Evolutionary conservation across 73 alveolate species (phyloP), one percentile per base, ranked within the genome.

Genomic region (Blepharisma stoltei): DNA sequence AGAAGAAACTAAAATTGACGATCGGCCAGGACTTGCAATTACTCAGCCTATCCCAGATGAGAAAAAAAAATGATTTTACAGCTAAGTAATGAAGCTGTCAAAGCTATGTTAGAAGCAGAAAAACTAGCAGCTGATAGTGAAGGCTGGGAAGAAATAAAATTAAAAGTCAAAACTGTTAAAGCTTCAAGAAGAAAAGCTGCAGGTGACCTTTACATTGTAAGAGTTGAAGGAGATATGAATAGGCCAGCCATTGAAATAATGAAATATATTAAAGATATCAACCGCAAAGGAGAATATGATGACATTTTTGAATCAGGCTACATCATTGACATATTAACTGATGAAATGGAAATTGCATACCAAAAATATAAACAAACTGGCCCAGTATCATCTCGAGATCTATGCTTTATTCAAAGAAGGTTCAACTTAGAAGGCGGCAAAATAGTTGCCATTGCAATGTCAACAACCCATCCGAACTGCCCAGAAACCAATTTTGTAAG

Each of bases 161-260:
- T 49, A 7, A 7, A 49, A 49, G 7, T 11, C 11, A 7, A 11
- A 8, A 8, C 7, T 49, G 55, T 49, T 8, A 49, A 49, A 8
- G 55, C 55, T 49, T 49, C 7, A 8, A 49, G 55, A 49, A 49
- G 55, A 49, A 49, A 49, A 49, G 55, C 55, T 49, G 55, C 55
- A 49, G 55, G 55, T 8, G 55, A 11, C 7, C 55, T 49, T 49
- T 49, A 49, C 11, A 49, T 49, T 49, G 11, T 49, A 49, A 49
- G 11, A 49, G 7, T 11, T 49, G 55, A 49, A 49, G 55, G 55
- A 11, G 55, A 49, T 8, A 7, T 49, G 7, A 49, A 49, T 8
- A 11, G 55, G 11, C 7, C 55, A 49, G 20, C 55, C 11, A 11
- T 8, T 8, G 55, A 49, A 8, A 49, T 49, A 49, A 49, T 49